Conservation (phyloP, 768 basidiomycete species). For the Tulasnella sp. region DNA sequence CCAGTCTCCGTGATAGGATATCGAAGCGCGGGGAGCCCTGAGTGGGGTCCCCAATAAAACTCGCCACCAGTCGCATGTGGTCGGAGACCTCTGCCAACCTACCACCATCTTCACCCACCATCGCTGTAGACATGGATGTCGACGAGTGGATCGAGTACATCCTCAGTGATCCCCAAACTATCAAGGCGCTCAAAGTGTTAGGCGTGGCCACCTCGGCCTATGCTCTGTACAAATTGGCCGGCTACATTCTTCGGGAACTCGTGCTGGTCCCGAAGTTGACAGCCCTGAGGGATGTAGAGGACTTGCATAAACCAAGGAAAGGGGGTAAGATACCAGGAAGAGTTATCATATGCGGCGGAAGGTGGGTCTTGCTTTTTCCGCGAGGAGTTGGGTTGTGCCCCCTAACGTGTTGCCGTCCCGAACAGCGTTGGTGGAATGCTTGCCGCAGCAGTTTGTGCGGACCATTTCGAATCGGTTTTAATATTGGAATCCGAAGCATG, state of each 20-base stretch:
- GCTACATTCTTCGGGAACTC: neutral
- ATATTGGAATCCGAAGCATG: constrained; percentile 14
- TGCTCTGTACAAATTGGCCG: neutral
- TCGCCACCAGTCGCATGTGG: neutral
- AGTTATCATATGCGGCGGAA: constrained; percentile 14
- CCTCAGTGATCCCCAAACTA: neutral
- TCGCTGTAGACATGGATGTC: neutral
- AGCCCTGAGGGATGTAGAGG: neutral
- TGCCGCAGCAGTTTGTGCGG: constrained; percentile 12
- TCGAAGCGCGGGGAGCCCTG: neutral
- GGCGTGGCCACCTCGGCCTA: neutral
- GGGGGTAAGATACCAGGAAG: constrained; percentile 9
- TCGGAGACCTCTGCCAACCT: too few relatives aligned
- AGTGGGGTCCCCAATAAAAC: neutral
- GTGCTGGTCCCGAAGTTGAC: constrained; percentile 15
- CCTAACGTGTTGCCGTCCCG: neutral
- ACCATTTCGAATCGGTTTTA: constrained; percentile 16
- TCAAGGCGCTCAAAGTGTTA: neutral
- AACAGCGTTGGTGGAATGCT: constrained; percentile 15
- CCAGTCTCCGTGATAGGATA: neutral
- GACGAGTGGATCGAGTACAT: neutral
- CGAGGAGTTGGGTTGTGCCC: neutral
- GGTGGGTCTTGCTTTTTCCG: constrained; percentile 6
- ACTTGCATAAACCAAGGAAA: constrained; percentile 18
- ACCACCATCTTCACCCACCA: neutral